Evolutionary conservation across 768 basidiomycete species (phyloP).

Genomic region (Erythrobasidium yunnanense): DNA sequence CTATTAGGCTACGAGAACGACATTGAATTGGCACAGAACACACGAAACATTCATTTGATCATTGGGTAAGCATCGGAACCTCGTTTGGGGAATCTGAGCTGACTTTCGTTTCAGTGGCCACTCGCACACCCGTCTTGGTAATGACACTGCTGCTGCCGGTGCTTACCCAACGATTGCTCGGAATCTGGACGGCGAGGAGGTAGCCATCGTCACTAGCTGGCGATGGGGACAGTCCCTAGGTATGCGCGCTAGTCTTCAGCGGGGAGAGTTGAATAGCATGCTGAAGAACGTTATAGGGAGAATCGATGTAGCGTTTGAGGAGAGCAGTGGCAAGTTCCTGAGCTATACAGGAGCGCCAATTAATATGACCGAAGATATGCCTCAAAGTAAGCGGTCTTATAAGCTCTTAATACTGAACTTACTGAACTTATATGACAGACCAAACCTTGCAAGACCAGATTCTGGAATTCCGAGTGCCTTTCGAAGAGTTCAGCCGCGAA

Average conservation of each 20-base stretch:
- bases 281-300: constrained; percentile 47
- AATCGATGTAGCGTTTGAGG: constrained; percentile 46
- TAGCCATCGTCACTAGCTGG: constrained; percentile 47
- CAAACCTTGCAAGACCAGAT: constrained; percentile 44
- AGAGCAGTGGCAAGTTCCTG: constrained; percentile 43
- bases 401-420: too few species aligned
- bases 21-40: constrained; percentile 44
- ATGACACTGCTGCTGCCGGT: constrained; percentile 43
- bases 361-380: constrained; percentile 43
- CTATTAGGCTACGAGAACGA: constrained; percentile 44
- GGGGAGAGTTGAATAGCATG: not conserved
- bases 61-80: constrained; percentile 20
- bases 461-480: constrained; percentile 44
- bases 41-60: constrained; percentile 44
- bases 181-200: constrained; percentile 47
- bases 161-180: constrained; percentile 47
- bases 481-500: constrained; percentile 40
- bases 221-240: not conserved
- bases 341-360: constrained; percentile 46
- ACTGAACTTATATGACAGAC: constrained; percentile 36
- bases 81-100: not conserved
- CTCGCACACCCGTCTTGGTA: constrained; percentile 46
- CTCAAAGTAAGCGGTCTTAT: not conserved
- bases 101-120: constrained; percentile 43
- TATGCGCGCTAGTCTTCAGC: too few species aligned